Evolutionary conservation across 2,329 filamentous ascomycete species (phyloP), one percentile per base, ranked within the genome.

Genomic region (Lachnellula hyalina): DNA sequence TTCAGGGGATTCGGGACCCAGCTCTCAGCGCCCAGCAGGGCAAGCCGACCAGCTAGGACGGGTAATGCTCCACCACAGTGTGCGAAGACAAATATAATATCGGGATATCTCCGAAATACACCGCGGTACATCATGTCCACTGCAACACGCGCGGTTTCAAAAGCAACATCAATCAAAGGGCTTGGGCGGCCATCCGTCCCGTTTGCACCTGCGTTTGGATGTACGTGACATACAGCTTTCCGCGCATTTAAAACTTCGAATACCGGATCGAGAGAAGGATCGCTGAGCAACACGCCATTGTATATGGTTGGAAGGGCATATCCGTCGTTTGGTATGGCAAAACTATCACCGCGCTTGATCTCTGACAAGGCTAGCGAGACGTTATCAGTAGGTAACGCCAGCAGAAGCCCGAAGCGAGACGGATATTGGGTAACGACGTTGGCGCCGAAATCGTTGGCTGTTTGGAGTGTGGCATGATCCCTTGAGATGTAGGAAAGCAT

Each of bases 31-130:
- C 49, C 49, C 14, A 52, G 49, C 19, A 46, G 23, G 14, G 40
- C 21, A 9, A 52, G 7, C 17, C 49, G 14, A 9, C 49, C 49
- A 4, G 49, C 45, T 11, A 52, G 34, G 5, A 42, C 49, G 14
- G 40, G 49, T 17, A 52, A 46, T 19, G 49, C 49, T 6, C 49
- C 49, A 28, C 49, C 49, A 32, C 49, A 52, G 25, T 45, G 40
- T 0, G 40, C 40, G 17, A 52, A 23, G 11, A 46, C 40, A n/a
- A 34, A 52, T 14, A 23, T 52, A 25, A 51, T 52, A 17, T 52
- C 19, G 4, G 40, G 49, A 15, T 28, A 52, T 15, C 41, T 5
- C 15, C 41, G 21, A 28, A 52, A 45, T 11, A 46, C 28, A 4
- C 40, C 49, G 6, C 17, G 34, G 28, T 52, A 52, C 41, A 49